phyloP scores from a whole-genome alignment of 2,329 filamentous ascomycete genomes.

The Acrocalymma vagum region DNA sequence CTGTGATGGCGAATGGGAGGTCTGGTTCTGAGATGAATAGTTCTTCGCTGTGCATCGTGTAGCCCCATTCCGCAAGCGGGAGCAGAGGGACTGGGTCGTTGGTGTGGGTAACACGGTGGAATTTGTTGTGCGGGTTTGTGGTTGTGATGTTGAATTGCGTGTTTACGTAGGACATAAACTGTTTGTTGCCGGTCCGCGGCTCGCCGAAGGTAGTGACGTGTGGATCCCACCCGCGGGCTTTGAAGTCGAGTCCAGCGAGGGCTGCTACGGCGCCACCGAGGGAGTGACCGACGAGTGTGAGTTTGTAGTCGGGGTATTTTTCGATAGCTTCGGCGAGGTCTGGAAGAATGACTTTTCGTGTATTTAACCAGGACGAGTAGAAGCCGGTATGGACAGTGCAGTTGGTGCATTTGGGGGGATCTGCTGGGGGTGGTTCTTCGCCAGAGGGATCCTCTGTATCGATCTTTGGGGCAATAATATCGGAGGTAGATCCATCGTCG shows the following conservation, averaged over 20 bases:
- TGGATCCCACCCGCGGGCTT: constrained; percentile 77
- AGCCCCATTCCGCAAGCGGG: constrained; percentile 88
- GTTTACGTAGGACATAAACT: constrained; percentile 64
- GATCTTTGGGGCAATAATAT: constrained; percentile 29
- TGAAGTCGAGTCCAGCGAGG: constrained; percentile 84
- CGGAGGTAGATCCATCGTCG: constrained; percentile 47
- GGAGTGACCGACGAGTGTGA: constrained; percentile 88
- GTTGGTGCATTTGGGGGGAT: constrained; percentile 72
- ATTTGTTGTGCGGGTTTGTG: constrained; percentile 50
- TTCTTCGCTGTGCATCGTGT: constrained; percentile 83
- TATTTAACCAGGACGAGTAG: constrained; percentile 81
- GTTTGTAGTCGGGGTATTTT: constrained; percentile 73
- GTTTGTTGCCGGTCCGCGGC: constrained; percentile 69
- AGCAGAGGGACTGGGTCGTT: constrained; percentile 90
- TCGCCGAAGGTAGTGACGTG: constrained; percentile 92
- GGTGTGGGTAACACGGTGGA: constrained; percentile 83
- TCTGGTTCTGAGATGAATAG: constrained; percentile 80
- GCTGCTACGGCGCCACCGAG: constrained; percentile 92
- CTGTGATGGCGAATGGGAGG: constrained; percentile 72
- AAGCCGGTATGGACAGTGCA: constrained; percentile 96
- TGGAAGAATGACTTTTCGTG: constrained; percentile 73
- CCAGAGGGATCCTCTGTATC: constrained; percentile 12
- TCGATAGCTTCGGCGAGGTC: constrained; percentile 67
- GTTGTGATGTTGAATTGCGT: constrained; percentile 53
- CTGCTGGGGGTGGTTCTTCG: constrained; percentile 32